Base-by-base conservation (phyloP, 2,329 filamentous ascomycete genomes). In the Cryphonectria japonica region DNA sequence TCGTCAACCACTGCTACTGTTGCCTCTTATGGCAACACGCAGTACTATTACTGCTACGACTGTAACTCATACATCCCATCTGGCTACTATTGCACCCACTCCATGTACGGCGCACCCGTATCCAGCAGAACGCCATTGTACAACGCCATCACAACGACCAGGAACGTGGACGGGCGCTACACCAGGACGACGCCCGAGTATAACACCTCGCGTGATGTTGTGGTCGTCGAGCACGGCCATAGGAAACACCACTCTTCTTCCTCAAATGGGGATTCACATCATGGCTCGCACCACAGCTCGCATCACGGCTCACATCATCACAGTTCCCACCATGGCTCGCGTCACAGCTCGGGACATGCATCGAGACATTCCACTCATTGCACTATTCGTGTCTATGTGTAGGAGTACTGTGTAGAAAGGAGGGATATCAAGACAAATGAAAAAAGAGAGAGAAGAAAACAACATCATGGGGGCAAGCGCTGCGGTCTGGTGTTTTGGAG, bases 41-140 rank as follows among this genome's bases (percentile, higher is more conserved):
- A 54, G 3, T 69, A 71, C 46, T 71, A 71, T 57, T 69, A 63
- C 46, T 71, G 70, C 59, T 61, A 63, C 29, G 63, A 59, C 1
- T 71, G 70, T 29, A 64, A 57, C 11, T 59, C 54, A 14, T 71
- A 71, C 46, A 71, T 71, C 39, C 70, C 70, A n/a, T 62, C 43
- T 19, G 70, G 70, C 19, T 67, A 67, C 57, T 69, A 67, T 9
- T 71, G 70, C 70, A 32, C 43, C 29, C 70, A 71, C 59, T 59
- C 63, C 19, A 69, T 61, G 29, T 69, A 69, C 29, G 41, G 66
- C 13, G n/a, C 34, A 8, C 34, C 34, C 22, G 19, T 9, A 34
- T 61, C 16, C 59, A 59, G 4, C 65, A 22, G 34, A 32, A 54
- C 34, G 14, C 16, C 54, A 2, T 4, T 7, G 54, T 59, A 59